Evolutionary conservation across 202 grass and related monocot genomes (phyloP).

Genomic region (Carex arenaria): DNA sequence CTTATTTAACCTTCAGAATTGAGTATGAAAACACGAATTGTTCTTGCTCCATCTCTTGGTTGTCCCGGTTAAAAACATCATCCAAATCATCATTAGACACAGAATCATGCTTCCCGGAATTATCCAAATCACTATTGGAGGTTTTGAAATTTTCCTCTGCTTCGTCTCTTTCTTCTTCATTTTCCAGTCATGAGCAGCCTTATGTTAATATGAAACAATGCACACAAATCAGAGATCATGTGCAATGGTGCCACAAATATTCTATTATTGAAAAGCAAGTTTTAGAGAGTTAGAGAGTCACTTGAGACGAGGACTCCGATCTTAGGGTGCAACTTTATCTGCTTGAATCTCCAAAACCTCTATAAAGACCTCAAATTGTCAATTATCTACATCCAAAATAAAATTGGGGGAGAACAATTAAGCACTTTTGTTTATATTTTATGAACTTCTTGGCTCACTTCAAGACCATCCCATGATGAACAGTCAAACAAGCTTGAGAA

Average conservation of each 20-base stretch:
- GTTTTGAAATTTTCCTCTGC: conserved; percentile 6
- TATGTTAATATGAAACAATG: too few species aligned
- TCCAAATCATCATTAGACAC: too few species aligned
- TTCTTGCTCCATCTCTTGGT: too few species aligned
- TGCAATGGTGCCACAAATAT: neutral
- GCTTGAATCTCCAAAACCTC: conserved; percentile 21
- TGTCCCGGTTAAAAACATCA: too few species aligned
- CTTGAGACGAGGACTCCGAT: neutral
- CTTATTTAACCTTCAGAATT: too few species aligned
- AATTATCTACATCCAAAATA: conserved; percentile 19
- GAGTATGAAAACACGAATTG: too few species aligned
- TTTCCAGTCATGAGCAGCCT: too few species aligned
- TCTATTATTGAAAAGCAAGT: neutral
- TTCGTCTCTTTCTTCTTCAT: conserved; percentile 19
- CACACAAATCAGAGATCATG: neutral
- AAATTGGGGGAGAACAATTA: neutral
- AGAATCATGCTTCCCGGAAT: conserved; percentile 1
- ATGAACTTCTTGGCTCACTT: too few species aligned
- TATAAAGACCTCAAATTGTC: conserved; percentile 25
- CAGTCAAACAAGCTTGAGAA: too few species aligned
- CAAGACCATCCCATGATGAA: too few species aligned
- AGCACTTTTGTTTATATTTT: too few species aligned
- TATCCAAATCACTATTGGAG: neutral
- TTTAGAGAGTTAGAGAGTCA: neutral
- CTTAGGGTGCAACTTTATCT: conserved; percentile 1